Conservation (phyloP, 495 filamentous ascomycete species). For the Penicillium canariense region DNA sequence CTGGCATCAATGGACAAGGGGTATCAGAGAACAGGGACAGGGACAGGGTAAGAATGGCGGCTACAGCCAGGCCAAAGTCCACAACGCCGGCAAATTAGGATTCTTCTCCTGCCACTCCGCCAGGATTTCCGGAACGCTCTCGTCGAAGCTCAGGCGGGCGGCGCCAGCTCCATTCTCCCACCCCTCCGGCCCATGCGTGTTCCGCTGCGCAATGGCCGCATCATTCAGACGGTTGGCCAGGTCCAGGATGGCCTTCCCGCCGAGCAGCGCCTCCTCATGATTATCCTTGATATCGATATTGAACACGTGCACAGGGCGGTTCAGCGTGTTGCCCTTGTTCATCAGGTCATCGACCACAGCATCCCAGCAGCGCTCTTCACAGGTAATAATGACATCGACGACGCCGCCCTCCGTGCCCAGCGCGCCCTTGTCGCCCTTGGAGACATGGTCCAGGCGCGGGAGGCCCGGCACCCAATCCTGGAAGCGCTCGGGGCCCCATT, state of each 20-base stretch:
- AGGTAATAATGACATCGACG: constrained; percentile 94
- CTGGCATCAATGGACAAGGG: neutral
- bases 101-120: constrained; percentile 96
- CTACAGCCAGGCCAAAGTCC: constrained; percentile 95
- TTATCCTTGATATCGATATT: constrained; percentile 99
- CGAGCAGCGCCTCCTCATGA: constrained; percentile 90
- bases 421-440: constrained; percentile 64
- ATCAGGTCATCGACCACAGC: constrained; percentile 93
- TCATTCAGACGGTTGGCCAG: constrained; percentile 82
- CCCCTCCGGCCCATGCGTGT: constrained; percentile 54
- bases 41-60: neutral
- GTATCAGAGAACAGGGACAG: constrained; percentile 4
- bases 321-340: constrained; percentile 75
- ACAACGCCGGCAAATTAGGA: constrained; percentile 85
- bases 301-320: constrained; percentile 92
- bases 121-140: constrained; percentile 87
- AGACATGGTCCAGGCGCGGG: constrained; percentile 63
- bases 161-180: constrained; percentile 69
- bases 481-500: constrained; percentile 95
- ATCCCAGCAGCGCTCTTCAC: constrained; percentile 98
- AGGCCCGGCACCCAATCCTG: constrained; percentile 93
- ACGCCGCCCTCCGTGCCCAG: constrained; percentile 84
- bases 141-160: constrained; percentile 78
- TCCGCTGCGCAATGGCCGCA: constrained; percentile 75
- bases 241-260: constrained; percentile 89